Base-by-base conservation (phyloP, 2,329 filamentous ascomycete species). In the Alternaria gansuensis region DNA sequence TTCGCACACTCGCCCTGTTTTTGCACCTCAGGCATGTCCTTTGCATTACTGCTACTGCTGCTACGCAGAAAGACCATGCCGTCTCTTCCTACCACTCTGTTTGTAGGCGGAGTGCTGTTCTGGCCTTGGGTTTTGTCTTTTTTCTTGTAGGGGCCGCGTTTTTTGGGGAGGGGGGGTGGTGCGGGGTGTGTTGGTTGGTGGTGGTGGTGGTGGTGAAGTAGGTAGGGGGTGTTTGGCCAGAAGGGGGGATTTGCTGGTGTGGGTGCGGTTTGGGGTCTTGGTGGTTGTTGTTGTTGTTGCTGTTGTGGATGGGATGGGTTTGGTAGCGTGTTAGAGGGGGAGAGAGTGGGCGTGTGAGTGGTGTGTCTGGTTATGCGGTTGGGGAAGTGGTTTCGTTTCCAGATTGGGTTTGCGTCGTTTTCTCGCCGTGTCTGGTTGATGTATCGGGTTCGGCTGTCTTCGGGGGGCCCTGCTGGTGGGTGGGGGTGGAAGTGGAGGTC, bases 111-210 rank as follows among this genome's bases (percentile, higher is more conserved):
- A 14, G 4, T n/a, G 4, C 13, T 4, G 11, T 2, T 4, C 7
- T 8, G 29, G 9, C 23, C 23, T 14, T 24, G 28, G 0, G 29
- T 34, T 8, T 24, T 24, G 4, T 48, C 33, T 14, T 41, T 50
- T 13, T 41, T 55, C 21, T 55, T 55, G n/a, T 50, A 41, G 0
- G 44, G 52, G 2, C 52, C 52, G 2, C 52, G 52, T 40, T 41
- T 55, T 23, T 43, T 49, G 21, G 43, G 34, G 13, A 13, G 4
- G 3, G 28, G 34, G 21, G 23, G 11, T 4, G 26, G 0, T 33
- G 8, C 33, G 21, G 21, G 3, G 4, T 48, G 29, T 7, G 21
- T 2, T 11, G 13, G 17, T 36, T 3, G 7, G n/a, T 8, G 17
- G 14, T 8, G 13, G 21, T 8, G 13, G 21, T 33, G 26, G 4